Conservation (phyloP, 2,329 filamentous ascomycete species). For the Neofusicoccum laricinum region DNA sequence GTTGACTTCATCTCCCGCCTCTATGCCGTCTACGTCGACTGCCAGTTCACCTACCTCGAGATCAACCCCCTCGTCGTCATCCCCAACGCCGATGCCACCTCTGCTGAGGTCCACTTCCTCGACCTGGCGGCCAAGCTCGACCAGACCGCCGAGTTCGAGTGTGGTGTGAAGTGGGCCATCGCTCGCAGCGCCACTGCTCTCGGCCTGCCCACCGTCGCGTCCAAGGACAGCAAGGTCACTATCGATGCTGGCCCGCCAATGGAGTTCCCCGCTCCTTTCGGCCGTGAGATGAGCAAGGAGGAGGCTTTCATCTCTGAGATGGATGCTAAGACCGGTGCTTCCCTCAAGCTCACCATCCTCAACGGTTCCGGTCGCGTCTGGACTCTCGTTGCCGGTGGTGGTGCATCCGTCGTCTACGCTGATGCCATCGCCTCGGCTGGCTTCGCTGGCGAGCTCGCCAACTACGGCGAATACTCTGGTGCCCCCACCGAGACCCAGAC, state of each 20-base stretch:
- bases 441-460: constrained; percentile 93
- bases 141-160: constrained; percentile 99
- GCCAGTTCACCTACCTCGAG: constrained; percentile 99
- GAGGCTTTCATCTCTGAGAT: constrained; percentile 99
- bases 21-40: constrained; percentile 98
- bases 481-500: constrained; percentile 98
- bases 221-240: constrained; percentile 72
- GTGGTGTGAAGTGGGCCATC: constrained; percentile 97
- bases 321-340: constrained; percentile 98
- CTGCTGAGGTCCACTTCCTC: constrained; percentile 94
- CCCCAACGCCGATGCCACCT: constrained; percentile 87
- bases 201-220: constrained; percentile 65
- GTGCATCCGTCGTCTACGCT: constrained; percentile 98
- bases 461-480: constrained; percentile 99
- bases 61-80: constrained; percentile 99
- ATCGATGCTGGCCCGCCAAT: constrained; percentile 96
- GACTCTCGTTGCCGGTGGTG: constrained; percentile 98
- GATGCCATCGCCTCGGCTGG: constrained; percentile 96
- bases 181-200: constrained; percentile 87
- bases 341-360: constrained; percentile 94
- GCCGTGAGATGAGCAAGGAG: constrained; percentile 97
- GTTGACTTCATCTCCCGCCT: constrained; percentile 98
- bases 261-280: constrained; percentile 98
- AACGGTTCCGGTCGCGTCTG: constrained; percentile 91
- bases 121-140: constrained; percentile 98